Conservation (phyloP, 306 rosid genomes). For the Abrus pulchellus region DNA sequence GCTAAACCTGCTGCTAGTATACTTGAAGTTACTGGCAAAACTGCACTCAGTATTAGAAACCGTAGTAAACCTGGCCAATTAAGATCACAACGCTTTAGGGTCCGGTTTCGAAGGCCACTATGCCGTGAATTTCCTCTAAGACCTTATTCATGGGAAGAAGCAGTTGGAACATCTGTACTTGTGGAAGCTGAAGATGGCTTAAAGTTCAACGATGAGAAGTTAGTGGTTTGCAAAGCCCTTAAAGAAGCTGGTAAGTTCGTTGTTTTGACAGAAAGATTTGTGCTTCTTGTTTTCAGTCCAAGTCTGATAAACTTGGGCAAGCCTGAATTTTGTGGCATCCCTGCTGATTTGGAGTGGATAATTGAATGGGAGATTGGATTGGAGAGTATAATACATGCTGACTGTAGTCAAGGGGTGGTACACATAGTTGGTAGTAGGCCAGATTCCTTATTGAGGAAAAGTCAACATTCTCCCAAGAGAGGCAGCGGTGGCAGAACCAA, state of each 20-base stretch:
- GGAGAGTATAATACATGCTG: slow-evolving; percentile 82
- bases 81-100: slow-evolving; percentile 65
- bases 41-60: slow-evolving; percentile 91
- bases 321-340: slow-evolving; percentile 81
- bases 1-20: slow-evolving; percentile 98
- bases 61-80: slow-evolving; percentile 80
- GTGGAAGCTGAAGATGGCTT: slow-evolving; percentile 71
- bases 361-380: slow-evolving; percentile 77
- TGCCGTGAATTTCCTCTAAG: slow-evolving; percentile 68
- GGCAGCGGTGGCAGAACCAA: slow-evolving; percentile 57
- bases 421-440: slow-evolving; percentile 89
- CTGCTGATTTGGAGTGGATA: slow-evolving; percentile 76
- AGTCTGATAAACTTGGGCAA: slow-evolving; percentile 72
- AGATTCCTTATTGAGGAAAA: slow-evolving; percentile 64
- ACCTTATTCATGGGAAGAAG: slow-evolving; percentile 95
- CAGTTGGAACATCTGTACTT: slow-evolving; percentile 78
- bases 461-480: slow-evolving; percentile 60
- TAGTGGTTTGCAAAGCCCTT: slow-evolving; percentile 81
- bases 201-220: slow-evolving; percentile 75
- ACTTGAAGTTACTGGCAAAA: slow-evolving; percentile 94
- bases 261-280: slow-evolving; percentile 69
- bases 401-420: slow-evolving; percentile 64
- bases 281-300: slow-evolving; percentile 69
- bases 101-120: slow-evolving; percentile 83
- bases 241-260: slow-evolving; percentile 84